Evolutionary conservation across 2,329 filamentous ascomycete genomes (phyloP).

Genomic region (Sporothrix protearum): DNA sequence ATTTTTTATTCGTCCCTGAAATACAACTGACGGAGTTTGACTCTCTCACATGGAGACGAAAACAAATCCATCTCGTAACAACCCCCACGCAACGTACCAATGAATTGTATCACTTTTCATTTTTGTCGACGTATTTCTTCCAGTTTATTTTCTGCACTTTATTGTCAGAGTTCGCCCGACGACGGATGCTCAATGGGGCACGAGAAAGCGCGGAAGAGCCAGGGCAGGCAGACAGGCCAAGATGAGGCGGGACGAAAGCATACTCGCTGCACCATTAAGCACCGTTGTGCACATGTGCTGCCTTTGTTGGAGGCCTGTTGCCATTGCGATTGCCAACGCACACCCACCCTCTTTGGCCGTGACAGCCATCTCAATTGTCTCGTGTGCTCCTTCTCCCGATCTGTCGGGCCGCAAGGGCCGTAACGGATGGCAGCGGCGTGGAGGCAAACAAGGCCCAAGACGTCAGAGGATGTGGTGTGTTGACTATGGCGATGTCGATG

Average conservation of each 20-base stretch:
- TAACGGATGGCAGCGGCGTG: background rate
- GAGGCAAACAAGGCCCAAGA: background rate
- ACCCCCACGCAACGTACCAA: background rate
- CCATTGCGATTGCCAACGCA: background rate
- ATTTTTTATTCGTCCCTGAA: background rate
- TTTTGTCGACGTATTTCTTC: background rate
- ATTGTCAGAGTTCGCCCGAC: background rate
- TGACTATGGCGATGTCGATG: constrained; percentile 6
- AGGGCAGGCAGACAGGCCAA: background rate
- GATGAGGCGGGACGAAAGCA: background rate
- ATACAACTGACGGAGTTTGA: background rate
- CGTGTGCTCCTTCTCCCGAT: background rate
- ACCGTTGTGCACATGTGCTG: background rate
- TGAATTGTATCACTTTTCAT: background rate
- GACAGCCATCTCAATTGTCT: background rate
- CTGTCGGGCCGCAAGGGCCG: constrained; percentile 16
- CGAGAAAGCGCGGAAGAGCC: background rate
- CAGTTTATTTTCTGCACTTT: background rate
- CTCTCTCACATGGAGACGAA: background rate
- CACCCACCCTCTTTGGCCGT: background rate
- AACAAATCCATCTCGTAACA: background rate
- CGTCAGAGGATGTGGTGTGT: background rate
- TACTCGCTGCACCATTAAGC: too few species aligned
- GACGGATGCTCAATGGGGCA: background rate
- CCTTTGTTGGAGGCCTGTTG: background rate